Percentiles rank a stretch among this genome's conserved stretches.
Evolutionary conservation across 805 yeast species (phyloP).

Genomic region (Metschnikowia colocasiae): DNA sequence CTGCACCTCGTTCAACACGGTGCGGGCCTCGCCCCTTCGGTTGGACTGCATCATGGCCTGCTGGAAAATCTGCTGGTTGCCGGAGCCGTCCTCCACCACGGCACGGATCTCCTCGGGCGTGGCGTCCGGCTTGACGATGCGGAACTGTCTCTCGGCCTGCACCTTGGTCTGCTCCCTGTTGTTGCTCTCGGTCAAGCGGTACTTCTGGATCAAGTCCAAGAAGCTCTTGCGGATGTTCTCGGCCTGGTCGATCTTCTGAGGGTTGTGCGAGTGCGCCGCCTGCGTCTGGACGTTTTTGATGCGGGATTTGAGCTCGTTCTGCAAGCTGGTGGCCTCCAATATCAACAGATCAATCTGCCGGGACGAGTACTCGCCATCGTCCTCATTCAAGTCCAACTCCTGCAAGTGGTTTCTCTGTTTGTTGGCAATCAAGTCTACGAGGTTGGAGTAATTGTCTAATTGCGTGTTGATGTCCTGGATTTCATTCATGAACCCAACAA

Average conservation of each 20-base stretch:
- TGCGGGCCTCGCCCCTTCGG: slow-evolving; percentile 91
- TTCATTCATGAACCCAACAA: slow-evolving; percentile 64
- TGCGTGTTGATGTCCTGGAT: slow-evolving; percentile 59
- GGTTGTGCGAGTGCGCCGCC: slow-evolving; percentile 56
- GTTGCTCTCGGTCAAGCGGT: slow-evolving; percentile 80
- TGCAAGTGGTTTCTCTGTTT: slow-evolving; percentile 68
- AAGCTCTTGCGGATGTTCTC: slow-evolving; percentile 83
- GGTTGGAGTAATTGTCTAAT: slow-evolving; percentile 64
- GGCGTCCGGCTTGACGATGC: slow-evolving; percentile 83
- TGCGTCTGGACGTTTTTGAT: slow-evolving; percentile 73
- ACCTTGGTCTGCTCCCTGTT: slow-evolving; percentile 79
- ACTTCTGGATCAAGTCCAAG: slow-evolving; percentile 80
- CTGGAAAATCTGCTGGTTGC: slow-evolving; percentile 88
- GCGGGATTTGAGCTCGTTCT: slow-evolving; percentile 66
- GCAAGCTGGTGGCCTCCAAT: slow-evolving; percentile 75
- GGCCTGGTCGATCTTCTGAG: slow-evolving; percentile 84
- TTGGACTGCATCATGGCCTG: slow-evolving; percentile 85
- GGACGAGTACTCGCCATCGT: slow-evolving; percentile 56
- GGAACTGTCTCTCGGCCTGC: slow-evolving; percentile 90
- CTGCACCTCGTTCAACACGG: slow-evolving; percentile 94
- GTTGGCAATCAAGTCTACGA: slow-evolving; percentile 65
- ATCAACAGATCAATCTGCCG: slow-evolving; percentile 73
- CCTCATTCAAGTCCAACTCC: slow-evolving; percentile 65
- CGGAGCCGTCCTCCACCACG: slow-evolving; percentile 73
- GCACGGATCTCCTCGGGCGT: slow-evolving; percentile 78